Conservation (phyloP, 768 basidiomycete genomes). For the Boletus vermiculosoides region DNA sequence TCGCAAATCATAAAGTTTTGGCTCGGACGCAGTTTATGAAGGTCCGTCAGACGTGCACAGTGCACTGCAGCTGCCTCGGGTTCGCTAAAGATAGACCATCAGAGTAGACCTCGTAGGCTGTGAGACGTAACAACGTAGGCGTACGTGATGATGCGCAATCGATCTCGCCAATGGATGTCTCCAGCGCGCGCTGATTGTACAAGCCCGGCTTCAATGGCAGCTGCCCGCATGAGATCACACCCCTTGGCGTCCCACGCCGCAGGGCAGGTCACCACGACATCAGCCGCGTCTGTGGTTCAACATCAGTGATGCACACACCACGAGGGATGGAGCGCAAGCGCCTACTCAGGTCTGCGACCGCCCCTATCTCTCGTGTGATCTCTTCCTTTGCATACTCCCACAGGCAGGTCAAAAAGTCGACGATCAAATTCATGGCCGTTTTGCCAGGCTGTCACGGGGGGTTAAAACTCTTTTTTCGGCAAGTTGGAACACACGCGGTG, state of each 20-base stretch:
- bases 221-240: constrained; percentile 82
- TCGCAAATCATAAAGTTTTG: constrained; percentile 93
- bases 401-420: constrained; percentile 78
- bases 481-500: neutral
- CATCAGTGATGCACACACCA: neutral
- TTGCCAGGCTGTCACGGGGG: constrained; percentile 59
- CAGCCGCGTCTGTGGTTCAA: constrained; percentile 64
- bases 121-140: constrained; percentile 7
- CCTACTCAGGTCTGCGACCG: constrained; percentile 81
- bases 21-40: constrained; percentile 74
- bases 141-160: constrained; percentile 78
- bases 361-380: constrained; percentile 84
- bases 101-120: neutral
- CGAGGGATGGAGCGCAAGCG: constrained; percentile 8
- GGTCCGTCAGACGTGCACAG: constrained; percentile 75
- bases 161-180: constrained; percentile 75
- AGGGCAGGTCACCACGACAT: constrained; percentile 84
- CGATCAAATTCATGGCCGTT: constrained; percentile 71
- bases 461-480: neutral
- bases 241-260: constrained; percentile 90
- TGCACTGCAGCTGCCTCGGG: constrained; percentile 91
- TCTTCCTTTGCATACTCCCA: constrained; percentile 88
- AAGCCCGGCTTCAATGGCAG: constrained; percentile 77
- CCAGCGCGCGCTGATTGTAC: constrained; percentile 70
- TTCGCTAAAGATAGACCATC: constrained; percentile 39